A percentile compares a stretch with the other conserved stretches of the same genome.
phyloP scores from a whole-genome alignment of 1,284 basidiomycete genomes.

The Albatrellus sp. region DNA sequence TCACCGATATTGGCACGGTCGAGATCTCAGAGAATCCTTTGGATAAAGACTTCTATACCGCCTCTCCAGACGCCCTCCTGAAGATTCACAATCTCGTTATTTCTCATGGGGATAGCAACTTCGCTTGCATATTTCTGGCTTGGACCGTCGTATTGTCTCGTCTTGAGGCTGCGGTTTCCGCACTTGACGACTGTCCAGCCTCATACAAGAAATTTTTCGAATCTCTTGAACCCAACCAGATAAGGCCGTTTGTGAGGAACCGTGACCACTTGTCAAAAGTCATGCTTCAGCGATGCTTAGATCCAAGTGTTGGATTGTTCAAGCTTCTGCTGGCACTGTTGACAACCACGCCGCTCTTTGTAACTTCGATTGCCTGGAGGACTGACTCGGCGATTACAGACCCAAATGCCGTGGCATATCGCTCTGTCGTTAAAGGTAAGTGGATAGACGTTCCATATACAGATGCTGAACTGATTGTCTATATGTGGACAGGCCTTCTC shows the following conservation, averaged over 20 bases:
- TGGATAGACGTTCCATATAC: background rate
- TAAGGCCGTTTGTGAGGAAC: conserved; percentile 37
- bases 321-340: conserved; percentile 40
- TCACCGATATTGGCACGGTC: conserved; percentile 41
- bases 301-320: conserved; percentile 46
- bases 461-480: conserved; percentile 5
- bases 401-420: conserved; percentile 71
- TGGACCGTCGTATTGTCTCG: conserved; percentile 72
- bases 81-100: conserved; percentile 56
- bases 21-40: conserved; percentile 37
- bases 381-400: conserved; percentile 59
- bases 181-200: conserved; percentile 36
- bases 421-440: conserved; percentile 74
- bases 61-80: conserved; percentile 42
- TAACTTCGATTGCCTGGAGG: conserved; percentile 57
- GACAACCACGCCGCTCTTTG: conserved; percentile 60
- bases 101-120: conserved; percentile 41
- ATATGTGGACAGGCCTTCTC: conserved; percentile 39
- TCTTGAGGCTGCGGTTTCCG: conserved; percentile 29
- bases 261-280: conserved; percentile 37
- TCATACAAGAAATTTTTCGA: conserved; percentile 47
- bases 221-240: conserved; percentile 30
- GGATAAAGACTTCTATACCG: conserved; percentile 39
- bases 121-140: conserved; percentile 57
- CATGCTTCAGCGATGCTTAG: conserved; percentile 44